Evolutionary conservation across 345 rosid species (phyloP), one percentile per base, ranked within the genome.

Genomic region (Aquilaria malaccensis): DNA sequence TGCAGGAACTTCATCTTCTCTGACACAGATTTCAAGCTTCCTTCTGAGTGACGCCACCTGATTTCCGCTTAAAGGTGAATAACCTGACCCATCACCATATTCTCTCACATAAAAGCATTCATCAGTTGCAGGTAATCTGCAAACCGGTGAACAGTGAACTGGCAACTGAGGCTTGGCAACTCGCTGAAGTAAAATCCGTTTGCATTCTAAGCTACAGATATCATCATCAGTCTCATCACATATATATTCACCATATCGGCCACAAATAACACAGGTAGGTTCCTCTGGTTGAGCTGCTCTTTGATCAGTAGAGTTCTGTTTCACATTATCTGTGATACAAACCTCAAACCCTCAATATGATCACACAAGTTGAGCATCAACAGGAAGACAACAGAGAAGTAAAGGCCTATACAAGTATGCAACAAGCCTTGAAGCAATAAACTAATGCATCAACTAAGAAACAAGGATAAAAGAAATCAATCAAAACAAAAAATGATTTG

Each of bases 201-300:
- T 87, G 74, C 98, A 89, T 68, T 93, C 88, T 80, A 89, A 75
- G 74, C 94, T 89, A 76, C 98, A 93, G 63, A 93, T 56, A 77
- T 89, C 98, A 51, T 83, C 91, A 69, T 85, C 85, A 15, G 98
- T 93, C 75, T 84, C 70, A 71, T 85, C 87, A 66, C 96, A 87
- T 55, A 89, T 84, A 70, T 89, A 89, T 71, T 93, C 97, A 11
- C 98, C 98, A 69, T 89, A 89, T 61, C 86, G 90, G 53, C 91
- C 69, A 56, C 94, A 93, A 33, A 85, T 70, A 55, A 79, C 87
- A 74, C 97, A 93, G 69, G 56, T 72, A 50, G 94, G 97, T 56
- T 93, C 98, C 13, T 72, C 90, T 0, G 76, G 69, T 61, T 87
- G 67, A 75, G 91, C 85, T 13, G 67, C 74, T 75, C 97, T 82